Conservation (phyloP, 805 yeast genomes). For the Metschnikowia baotianmanensis region DNA sequence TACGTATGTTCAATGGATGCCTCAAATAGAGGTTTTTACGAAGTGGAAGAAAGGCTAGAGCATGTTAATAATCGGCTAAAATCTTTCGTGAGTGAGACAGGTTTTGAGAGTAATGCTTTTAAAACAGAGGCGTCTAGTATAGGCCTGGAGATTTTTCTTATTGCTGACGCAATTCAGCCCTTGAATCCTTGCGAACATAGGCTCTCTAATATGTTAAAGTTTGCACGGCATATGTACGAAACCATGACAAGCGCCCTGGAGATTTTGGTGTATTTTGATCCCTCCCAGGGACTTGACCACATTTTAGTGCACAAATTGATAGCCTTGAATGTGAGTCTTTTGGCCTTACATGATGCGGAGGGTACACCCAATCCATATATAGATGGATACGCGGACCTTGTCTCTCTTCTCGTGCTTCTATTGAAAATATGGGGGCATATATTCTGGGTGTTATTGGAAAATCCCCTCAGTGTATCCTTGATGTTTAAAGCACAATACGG, state of each 20-base stretch:
- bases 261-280: not conserved
- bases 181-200: not conserved
- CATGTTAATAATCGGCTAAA: not conserved
- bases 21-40: not conserved
- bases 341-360: not conserved
- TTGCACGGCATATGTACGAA: constrained; percentile 1
- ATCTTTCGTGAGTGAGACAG: not conserved
- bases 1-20: not conserved
- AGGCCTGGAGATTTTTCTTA: not conserved
- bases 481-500: not conserved
- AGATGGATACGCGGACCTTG: not conserved
- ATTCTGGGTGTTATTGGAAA: not conserved
- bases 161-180: not conserved
- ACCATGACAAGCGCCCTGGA: not conserved
- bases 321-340: not conserved
- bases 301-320: not conserved
- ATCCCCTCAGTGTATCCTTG: not conserved
- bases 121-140: not conserved
- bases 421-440: not conserved
- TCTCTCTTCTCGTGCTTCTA: not conserved
- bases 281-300: not conserved
- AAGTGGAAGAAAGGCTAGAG: not conserved
- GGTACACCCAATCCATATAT: constrained; percentile 1
- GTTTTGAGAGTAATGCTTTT: not conserved
- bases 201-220: not conserved